Evolutionary conservation across 306 rosid species (phyloP).

Genomic region (Vigna trinervia): DNA sequence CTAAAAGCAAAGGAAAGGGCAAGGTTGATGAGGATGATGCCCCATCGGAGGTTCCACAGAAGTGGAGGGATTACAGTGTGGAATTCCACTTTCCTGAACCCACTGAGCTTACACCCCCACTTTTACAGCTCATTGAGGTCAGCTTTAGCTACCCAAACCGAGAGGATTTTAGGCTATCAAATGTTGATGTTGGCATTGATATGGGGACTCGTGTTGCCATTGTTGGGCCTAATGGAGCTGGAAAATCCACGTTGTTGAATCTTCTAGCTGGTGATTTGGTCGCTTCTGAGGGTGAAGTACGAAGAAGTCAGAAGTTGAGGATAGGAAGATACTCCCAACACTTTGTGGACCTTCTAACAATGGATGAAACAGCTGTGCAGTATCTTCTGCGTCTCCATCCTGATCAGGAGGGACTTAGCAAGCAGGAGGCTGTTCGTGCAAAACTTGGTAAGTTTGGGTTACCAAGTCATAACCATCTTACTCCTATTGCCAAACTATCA

Average conservation of each 20-base stretch:
- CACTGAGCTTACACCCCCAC: slow-evolving; percentile 77
- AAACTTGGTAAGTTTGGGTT: slow-evolving; percentile 74
- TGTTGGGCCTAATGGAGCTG: slow-evolving; percentile 76
- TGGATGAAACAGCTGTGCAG: slow-evolving; percentile 72
- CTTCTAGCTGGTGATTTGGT: slow-evolving; percentile 77
- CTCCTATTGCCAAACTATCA: slow-evolving; percentile 74
- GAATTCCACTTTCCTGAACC: slow-evolving; percentile 81
- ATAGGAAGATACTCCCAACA: slow-evolving; percentile 74
- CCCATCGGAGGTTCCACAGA: slow-evolving; percentile 62
- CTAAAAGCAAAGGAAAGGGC: slow-evolving; percentile 62
- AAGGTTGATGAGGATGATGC: slow-evolving; percentile 61
- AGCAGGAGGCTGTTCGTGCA: slow-evolving; percentile 78
- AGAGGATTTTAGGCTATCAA: slow-evolving; percentile 62
- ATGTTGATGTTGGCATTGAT: slow-evolving; percentile 69
- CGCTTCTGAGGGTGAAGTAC: slow-evolving; percentile 68
- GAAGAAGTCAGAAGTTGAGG: slow-evolving; percentile 77
- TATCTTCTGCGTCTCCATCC: slow-evolving; percentile 78
- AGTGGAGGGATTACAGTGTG: slow-evolving; percentile 72
- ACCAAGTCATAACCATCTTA: slow-evolving; percentile 78
- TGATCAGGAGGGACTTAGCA: slow-evolving; percentile 76
- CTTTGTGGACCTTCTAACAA: slow-evolving; percentile 73
- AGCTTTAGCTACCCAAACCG: slow-evolving; percentile 72
- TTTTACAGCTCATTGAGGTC: slow-evolving; percentile 75
- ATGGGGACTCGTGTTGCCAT: slow-evolving; percentile 77
- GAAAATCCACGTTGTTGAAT: slow-evolving; percentile 68